Evolutionary conservation across 768 basidiomycete species (phyloP), one percentile per base, ranked within the genome.

Genomic region (Udeniomyces megalosporus): DNA sequence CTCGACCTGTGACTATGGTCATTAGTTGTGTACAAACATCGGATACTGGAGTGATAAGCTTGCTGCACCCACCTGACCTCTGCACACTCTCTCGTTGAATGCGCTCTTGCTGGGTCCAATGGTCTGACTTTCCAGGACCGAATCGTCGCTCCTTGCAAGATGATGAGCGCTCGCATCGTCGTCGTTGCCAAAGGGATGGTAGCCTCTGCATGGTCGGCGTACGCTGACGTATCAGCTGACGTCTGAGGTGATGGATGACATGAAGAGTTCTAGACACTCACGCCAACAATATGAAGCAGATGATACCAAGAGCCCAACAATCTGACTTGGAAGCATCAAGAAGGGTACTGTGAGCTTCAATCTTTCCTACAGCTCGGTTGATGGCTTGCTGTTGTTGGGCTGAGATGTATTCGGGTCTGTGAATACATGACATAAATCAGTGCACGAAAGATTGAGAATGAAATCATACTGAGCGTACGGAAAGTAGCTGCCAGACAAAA

Each of bases 111-210:
- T 17, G 38, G 8, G 38, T 17, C 38, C n/a, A n/a, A n/a, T 42
- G 38, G 17, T 8, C 8, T 42, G 8, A 42, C 17, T 42, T 42
- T 42, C 38, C 38, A 8, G 8, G 38, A 42, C 17, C 38, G 38
- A 17, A 42, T 42, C 38, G 17, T 42, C 38, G 17, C 38, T 42
- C 17, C 38, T 8, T 17, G 10, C 38, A 42, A 42, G 38, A 42
- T 42, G 38, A 8, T 42, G 38, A 8, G 8, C 38, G 17, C 17
- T 42, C 7, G 46, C 35, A 31, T 56, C 62, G 26, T 63, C 62
- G 29, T 63, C 56, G 31, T 52, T 58, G 4, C 56, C 62, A 29
- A 63, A 63, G 1, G 62, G 62, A 28, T 63, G 62, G 11, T 20
- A 17, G 1, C 62, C 62, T 11, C 61, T 62, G 28, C 17, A 4